A percentile compares a stretch with the other conserved stretches of the same genome.
phyloP scores from a whole-genome alignment of 2,329 filamentous ascomycete species.

The Teratosphaeria epicoccoides region DNA sequence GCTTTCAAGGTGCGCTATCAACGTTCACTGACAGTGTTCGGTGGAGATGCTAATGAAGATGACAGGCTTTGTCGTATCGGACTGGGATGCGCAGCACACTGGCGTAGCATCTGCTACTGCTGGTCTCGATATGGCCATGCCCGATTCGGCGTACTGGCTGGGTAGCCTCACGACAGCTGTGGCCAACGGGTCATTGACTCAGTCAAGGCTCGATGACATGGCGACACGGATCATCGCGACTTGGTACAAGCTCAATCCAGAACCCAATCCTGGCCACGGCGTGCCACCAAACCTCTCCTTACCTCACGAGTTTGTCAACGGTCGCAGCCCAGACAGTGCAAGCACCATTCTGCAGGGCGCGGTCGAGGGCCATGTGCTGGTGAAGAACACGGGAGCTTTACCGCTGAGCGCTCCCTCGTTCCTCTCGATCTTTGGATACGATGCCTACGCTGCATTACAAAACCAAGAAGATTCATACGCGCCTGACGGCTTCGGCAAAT shows the following conservation, averaged over 20 bases:
- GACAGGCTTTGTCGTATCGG: slow-evolving; percentile 65
- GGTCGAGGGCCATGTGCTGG: slow-evolving; percentile 69
- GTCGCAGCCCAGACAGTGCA: slow-evolving; percentile 60
- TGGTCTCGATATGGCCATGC: slow-evolving; percentile 79
- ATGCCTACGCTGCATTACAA: slow-evolving; percentile 51
- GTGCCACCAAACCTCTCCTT: slow-evolving; percentile 52
- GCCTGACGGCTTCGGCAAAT: slow-evolving; percentile 68
- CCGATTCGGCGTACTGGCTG: slow-evolving; percentile 44
- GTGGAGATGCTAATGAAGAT: no score
- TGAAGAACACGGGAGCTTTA: slow-evolving; percentile 72
- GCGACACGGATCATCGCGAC: slow-evolving; percentile 66
- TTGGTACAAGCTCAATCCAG: slow-evolving; percentile 51
- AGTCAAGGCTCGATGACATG: slow-evolving; percentile 80
- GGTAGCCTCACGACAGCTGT: slow-evolving; percentile 78
- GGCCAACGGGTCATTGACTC: slow-evolving; percentile 75
- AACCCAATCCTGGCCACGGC: slow-evolving; percentile 46
- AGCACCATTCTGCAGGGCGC: slow-evolving; percentile 62
- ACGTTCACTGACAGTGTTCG: no score
- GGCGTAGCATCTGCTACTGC: slow-evolving; percentile 56
- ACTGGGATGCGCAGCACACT: slow-evolving; percentile 61
- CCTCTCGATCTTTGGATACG: slow-evolving; percentile 70
- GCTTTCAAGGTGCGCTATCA: slow-evolving; percentile 71
- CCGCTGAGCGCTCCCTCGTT: slow-evolving; percentile 55
- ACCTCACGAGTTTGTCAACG: slow-evolving; percentile 71
- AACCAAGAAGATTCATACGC: slow-evolving; percentile 49